Percentiles rank a stretch among this genome's conserved stretches.
phyloP scores from a whole-genome alignment of 768 basidiomycete species.

The Tylopilus intermedius region DNA sequence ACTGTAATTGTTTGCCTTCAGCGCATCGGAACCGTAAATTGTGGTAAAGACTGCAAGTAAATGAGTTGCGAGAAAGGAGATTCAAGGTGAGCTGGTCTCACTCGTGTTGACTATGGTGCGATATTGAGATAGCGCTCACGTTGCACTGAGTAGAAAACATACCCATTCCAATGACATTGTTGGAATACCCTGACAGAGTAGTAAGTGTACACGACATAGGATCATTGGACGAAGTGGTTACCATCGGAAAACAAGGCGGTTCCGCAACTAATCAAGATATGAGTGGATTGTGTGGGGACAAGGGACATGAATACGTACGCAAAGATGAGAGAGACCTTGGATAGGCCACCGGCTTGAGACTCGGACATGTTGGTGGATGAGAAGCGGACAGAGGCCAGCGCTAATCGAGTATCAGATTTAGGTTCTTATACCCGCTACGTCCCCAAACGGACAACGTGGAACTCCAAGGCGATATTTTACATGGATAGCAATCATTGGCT shows the following conservation, averaged over 20 bases:
- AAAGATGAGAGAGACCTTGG: slow-evolving; percentile 76
- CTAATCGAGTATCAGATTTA: neutral
- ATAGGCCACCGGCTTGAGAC: slow-evolving; percentile 21
- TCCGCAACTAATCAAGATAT: slow-evolving; percentile 53
- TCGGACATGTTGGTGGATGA: slow-evolving; percentile 17
- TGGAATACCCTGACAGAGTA: slow-evolving; percentile 60
- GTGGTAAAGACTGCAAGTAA: slow-evolving; percentile 54
- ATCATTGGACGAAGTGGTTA: slow-evolving; percentile 22
- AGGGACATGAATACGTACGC: slow-evolving; percentile 47
- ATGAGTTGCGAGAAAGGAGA: neutral
- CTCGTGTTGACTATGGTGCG: slow-evolving; percentile 57
- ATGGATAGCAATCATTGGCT: slow-evolving; percentile 12
- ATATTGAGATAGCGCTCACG: neutral
- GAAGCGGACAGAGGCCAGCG: neutral
- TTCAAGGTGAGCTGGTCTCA: slow-evolving; percentile 29
- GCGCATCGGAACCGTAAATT: slow-evolving; percentile 57
- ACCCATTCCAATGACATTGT: slow-evolving; percentile 75
- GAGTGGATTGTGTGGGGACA: neutral
- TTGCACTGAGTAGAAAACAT: slow-evolving; percentile 25
- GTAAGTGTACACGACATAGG: slow-evolving; percentile 1
- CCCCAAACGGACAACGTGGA: neutral
- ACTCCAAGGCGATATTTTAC: neutral
- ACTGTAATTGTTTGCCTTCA: slow-evolving; percentile 54
- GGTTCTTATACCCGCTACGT: slow-evolving; percentile 9
- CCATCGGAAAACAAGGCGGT: slow-evolving; percentile 88